These are phyloP conservation scores for Diaporthe australafricana DNA, from an alignment of 2,329 filamentous ascomycete genomes.

Conservation along the genomic window DNA sequence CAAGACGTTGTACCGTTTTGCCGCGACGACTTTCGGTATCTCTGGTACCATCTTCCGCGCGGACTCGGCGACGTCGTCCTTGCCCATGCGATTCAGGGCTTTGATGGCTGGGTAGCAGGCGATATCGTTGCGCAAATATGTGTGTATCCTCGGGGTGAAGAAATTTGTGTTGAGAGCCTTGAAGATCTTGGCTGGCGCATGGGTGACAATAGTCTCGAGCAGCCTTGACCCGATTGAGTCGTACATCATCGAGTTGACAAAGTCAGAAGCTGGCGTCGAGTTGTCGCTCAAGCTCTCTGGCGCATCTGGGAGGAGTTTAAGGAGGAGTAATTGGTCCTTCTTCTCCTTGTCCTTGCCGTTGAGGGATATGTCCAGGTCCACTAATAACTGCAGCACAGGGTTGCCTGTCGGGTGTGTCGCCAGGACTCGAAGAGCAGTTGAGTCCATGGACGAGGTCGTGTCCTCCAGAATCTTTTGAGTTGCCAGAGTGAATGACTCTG, in stretches of 20 bases:
- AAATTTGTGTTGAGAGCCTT: constrained; percentile 85
- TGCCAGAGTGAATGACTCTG: constrained; percentile 80
- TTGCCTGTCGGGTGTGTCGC: constrained; percentile 92
- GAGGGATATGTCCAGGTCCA: constrained; percentile 85
- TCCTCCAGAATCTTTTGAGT: constrained; percentile 85
- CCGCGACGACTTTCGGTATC: constrained; percentile 77
- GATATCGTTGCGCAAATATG: constrained; percentile 87
- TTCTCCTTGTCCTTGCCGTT: constrained; percentile 76
- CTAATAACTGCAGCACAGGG: constrained; percentile 88
- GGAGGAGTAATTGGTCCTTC: constrained; percentile 67
- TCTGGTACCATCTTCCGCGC: constrained; percentile 79
- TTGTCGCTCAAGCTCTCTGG: constrained; percentile 77
- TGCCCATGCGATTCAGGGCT: constrained; percentile 84
- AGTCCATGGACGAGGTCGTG: constrained; percentile 79
- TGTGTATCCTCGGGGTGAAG: constrained; percentile 83
- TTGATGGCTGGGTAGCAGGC: constrained; percentile 89
- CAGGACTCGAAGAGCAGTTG: constrained; percentile 83
- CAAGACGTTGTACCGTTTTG: constrained; percentile 82
- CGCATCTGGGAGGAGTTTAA: constrained; percentile 83
- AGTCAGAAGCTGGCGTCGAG: constrained; percentile 77
- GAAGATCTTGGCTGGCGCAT: constrained; percentile 89
- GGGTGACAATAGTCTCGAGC: constrained; percentile 85
- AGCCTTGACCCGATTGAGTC: constrained; percentile 91
- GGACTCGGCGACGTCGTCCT: constrained; percentile 83
- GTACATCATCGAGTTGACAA: constrained; percentile 89